Conservation (phyloP, 371 early-diverging fungal species). For the Mortierella sp. region DNA sequence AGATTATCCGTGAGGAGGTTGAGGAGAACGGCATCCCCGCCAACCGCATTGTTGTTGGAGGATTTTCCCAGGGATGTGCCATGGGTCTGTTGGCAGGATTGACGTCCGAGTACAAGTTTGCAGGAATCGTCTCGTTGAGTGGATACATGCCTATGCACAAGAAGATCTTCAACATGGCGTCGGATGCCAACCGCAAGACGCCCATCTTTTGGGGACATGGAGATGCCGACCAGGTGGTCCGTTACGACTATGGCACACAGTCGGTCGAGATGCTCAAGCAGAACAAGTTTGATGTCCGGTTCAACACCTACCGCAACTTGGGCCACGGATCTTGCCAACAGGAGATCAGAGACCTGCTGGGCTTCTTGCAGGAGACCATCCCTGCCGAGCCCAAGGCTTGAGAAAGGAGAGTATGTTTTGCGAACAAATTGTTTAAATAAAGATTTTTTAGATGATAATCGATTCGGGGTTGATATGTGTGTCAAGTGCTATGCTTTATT, state of each 20-base stretch:
- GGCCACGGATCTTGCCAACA: constrained; percentile 81
- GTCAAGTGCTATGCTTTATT: neutral
- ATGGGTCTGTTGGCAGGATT: constrained; percentile 82
- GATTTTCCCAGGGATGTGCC: constrained; percentile 96
- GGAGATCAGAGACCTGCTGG: constrained; percentile 82
- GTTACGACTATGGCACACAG: constrained; percentile 77
- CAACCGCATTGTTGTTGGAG: constrained; percentile 91
- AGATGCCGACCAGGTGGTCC: constrained; percentile 82
- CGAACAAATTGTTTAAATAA: neutral
- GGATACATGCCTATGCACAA: constrained; percentile 84
- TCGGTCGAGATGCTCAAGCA: constrained; percentile 75
- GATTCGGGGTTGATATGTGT: no score
- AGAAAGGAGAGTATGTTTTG: neutral
- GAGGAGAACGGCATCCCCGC: constrained; percentile 82
- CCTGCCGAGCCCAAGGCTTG: constrained; percentile 42
- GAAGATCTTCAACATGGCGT: constrained; percentile 70
- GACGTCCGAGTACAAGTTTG: constrained; percentile 78
- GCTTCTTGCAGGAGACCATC: constrained; percentile 71
- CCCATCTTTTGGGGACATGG: constrained; percentile 95
- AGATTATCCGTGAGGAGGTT: constrained; percentile 83
- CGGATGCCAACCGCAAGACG: constrained; percentile 80
- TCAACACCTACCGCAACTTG: constrained; percentile 85
- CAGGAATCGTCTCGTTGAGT: constrained; percentile 71
- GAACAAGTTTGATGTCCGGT: constrained; percentile 77
- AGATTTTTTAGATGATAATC: neutral